Base-by-base conservation (phyloP, 768 basidiomycete genomes). In the Erythrobasidium yunnanense region DNA sequence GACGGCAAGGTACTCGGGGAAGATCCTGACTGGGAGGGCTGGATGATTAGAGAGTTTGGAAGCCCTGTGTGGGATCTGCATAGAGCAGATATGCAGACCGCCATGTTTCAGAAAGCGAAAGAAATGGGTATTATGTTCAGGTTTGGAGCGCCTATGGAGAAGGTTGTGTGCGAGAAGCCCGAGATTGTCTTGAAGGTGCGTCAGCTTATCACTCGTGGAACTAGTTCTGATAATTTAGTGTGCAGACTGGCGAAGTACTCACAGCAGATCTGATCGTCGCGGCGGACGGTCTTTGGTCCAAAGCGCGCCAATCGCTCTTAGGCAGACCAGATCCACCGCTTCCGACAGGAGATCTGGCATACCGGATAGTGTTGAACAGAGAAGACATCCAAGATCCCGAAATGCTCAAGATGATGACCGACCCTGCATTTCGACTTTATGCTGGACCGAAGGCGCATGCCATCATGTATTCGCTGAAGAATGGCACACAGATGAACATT, bases 281-380 rank as follows among this genome's bases (percentile, higher is more conserved):
- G 18, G 62, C 62, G 27, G 62, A 65, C 45, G 62, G 62, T 18
- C 50, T 65, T 13, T 50, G 49, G n/a, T 65, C 62, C 2, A 50
- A 55, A 17, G 47, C 30, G 23, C 51, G 62, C 8, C 22, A 65
- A 18, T 51, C 50, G 8, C 22, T 65, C n/a, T 25, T 65, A 8
- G 53, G 53, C 34, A 29, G 50, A 34, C 13, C 5, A 2, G 62
- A 65, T 42, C 27, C 30, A 33, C 53, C 62, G 3, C 25, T 65
- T 17, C 62, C 62, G 4, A 65, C 62, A 8, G 62, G 62, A 8
- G 62, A 65, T 33, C 53, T 65, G 5, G 62, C 62, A 5, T 65
- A 65, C 62, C 23, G 62, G 17, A 65, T 65, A 32, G 62, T 65
- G 2, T 33, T 65, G 47, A 63, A 51, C 23, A 33, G 13, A 33